Conservation (phyloP, 106 monocot genomes). For the Alisma plantagoaquatica region DNA sequence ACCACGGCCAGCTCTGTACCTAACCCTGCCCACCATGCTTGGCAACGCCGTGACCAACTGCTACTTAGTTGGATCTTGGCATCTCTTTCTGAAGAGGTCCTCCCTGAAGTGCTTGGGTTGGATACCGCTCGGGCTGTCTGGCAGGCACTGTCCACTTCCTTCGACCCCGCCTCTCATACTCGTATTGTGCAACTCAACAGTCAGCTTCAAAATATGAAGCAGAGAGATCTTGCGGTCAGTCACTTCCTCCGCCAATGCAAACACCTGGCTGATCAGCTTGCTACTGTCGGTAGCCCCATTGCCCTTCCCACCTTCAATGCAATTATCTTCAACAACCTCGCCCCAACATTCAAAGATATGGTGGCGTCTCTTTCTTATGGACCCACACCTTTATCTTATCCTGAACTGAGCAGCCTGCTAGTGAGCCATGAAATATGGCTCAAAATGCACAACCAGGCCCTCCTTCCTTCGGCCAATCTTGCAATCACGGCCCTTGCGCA, state of each 20-base stretch:
- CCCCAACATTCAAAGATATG: not conserved
- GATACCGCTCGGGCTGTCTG: not conserved
- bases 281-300: not conserved
- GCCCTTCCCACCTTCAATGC: not conserved
- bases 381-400: not conserved
- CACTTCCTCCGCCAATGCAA: slow-evolving; percentile 3
- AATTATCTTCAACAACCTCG: not conserved
- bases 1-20: too few relatives aligned
- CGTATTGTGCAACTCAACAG: not conserved
- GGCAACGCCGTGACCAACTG: too few relatives aligned
- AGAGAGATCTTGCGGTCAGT: not conserved
- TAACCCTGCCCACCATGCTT: too few relatives aligned
- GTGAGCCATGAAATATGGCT: slow-evolving; percentile 2
- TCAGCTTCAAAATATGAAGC: not conserved
- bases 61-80: too few relatives aligned
- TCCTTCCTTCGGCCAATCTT: too few relatives aligned
- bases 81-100: too few relatives aligned
- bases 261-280: not conserved
- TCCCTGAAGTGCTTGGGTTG: not conserved
- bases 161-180: not conserved
- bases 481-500: not conserved
- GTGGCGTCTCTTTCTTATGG: not conserved
- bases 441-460: not conserved
- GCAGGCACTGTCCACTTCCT: not conserved
- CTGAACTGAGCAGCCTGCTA: not conserved